Evolutionary conservation across 2,329 filamentous ascomycete species (phyloP), one percentile per base, ranked within the genome.

Genomic region (Cytospora chrysosperma): DNA sequence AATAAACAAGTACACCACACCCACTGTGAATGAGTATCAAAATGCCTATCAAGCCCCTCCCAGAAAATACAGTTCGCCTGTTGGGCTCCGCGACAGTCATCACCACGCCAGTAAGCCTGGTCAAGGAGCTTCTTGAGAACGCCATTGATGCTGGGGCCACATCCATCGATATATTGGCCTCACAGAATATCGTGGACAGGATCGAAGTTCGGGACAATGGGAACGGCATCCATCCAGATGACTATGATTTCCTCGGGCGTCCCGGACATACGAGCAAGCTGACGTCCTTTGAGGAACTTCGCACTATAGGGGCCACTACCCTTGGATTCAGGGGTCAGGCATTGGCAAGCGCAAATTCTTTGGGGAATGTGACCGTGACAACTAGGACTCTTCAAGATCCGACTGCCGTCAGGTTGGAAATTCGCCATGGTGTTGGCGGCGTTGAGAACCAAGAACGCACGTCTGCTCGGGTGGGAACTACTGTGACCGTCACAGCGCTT

Each of bases 121-220:
- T 92, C 69, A 93, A 93, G 71, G 91, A 93, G 74, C 84, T 93
- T 4, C 74, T 93, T 34, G 91, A 93, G 69, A 93, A 94, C 73
- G 82, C 89, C 51, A 81, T 93, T 24, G 90, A 94, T 73, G 88
- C 90, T 9, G 79, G 82, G 59, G 89, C 90, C 15, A 88, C 83
- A 2, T 82, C 81, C 2, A 78, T 94, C 63, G 85, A 90, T 59
- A 77, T 93, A 27, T 76, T 85, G 30, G 78, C 92, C 17, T 84
- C 88, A 4, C 69, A 80, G 50, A 88, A 93, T 70, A 88, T 88
- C 0, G 73, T 93, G 59, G 87, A 90, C 73, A 83, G 81, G 59
- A 83, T 94, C 43, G 85, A 90, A 69, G 85, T 93, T 56, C 82
- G 85, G 52, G 89, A 92, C 72, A 91, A 93, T 75, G 90, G 91